Evolutionary conservation across 2,329 filamentous ascomycete species (phyloP).

Genomic region (Leptographium galeiforme): DNA sequence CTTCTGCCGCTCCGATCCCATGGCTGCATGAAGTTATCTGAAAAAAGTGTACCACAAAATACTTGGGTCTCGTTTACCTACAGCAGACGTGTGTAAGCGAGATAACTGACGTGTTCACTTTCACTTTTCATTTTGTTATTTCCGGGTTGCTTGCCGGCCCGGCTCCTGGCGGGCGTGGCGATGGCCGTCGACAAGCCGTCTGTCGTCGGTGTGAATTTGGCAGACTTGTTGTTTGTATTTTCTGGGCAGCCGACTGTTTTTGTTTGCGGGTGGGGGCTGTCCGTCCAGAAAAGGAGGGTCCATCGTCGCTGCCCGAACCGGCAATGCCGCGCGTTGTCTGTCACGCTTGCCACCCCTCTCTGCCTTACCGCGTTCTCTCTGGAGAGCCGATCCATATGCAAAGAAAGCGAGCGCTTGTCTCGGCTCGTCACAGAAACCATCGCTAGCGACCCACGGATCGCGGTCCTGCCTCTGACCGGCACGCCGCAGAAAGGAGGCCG

Average conservation of each 20-base stretch:
- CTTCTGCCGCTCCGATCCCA: neutral
- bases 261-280: no score
- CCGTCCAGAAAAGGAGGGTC: no score
- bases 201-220: no score
- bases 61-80: neutral
- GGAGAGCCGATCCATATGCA: neutral
- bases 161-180: neutral
- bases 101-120: neutral
- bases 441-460: neutral
- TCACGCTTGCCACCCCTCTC: no score
- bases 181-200: neutral
- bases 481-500: neutral
- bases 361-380: neutral
- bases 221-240: no score
- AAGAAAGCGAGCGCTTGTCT: neutral
- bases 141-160: neutral
- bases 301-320: no score
- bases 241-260: no score
- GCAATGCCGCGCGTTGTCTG: no score
- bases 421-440: neutral
- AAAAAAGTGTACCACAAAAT: no score
- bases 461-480: neutral
- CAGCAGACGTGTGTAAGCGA: neutral
- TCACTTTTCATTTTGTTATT: neutral
- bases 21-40: neutral